Evolutionary conservation across 1,139 yeast species (phyloP).

Genomic region (Debaryomycetaceae sp.): DNA sequence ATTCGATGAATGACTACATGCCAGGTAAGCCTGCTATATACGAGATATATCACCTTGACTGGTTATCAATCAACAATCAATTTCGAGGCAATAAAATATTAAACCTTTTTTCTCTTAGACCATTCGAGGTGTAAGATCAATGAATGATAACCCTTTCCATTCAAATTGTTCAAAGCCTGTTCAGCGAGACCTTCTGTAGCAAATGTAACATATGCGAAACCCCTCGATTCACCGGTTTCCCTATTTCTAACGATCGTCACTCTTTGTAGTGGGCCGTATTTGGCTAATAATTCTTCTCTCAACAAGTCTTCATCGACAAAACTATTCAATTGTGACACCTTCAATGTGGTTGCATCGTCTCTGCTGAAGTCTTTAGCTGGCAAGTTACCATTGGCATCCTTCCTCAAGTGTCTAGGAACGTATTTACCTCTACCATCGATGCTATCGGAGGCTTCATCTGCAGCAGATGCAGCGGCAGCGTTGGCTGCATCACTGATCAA

Average conservation of each 20-base stretch:
- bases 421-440: slow-evolving; percentile 46
- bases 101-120: slow-evolving; percentile 38
- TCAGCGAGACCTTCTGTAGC: slow-evolving; percentile 68
- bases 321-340: slow-evolving; percentile 87
- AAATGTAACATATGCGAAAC: slow-evolving; percentile 94
- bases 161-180: slow-evolving; percentile 69
- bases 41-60: not conserved
- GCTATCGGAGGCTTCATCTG: slow-evolving; percentile 32
- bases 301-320: slow-evolving; percentile 81
- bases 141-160: slow-evolving; percentile 92
- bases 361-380: slow-evolving; percentile 50
- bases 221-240: slow-evolving; percentile 93
- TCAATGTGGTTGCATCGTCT: slow-evolving; percentile 86
- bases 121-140: slow-evolving; percentile 81
- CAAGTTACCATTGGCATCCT: slow-evolving; percentile 55
- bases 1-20: not conserved
- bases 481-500: slow-evolving; percentile 53
- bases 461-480: slow-evolving; percentile 32
- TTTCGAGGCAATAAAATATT: not conserved
- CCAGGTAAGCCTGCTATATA: not conserved
- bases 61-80: slow-evolving; percentile 1
- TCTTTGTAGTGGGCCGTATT: slow-evolving; percentile 74
- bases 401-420: slow-evolving; percentile 78
- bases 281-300: slow-evolving; percentile 65
- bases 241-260: slow-evolving; percentile 85